These are phyloP conservation scores for Ustilago lituana DNA, from an alignment of 1,284 basidiomycete genomes.

Conservation along the genomic window DNA sequence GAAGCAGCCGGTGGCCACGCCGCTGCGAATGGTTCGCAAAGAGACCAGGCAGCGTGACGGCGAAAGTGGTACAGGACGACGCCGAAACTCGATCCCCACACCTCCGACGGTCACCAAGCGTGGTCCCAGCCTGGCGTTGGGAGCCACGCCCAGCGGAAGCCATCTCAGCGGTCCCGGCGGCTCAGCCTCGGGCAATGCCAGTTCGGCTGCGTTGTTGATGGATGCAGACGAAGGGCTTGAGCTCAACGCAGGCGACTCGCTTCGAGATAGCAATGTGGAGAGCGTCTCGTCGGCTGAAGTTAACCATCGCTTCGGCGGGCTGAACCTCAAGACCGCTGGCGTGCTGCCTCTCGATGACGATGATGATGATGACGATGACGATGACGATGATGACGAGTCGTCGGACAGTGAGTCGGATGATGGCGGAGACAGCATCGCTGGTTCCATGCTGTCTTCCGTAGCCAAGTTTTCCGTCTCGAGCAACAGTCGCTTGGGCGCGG, in stretches of 20 bases:
- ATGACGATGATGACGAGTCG: conserved; percentile 43
- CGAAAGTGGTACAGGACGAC: conserved; percentile 16
- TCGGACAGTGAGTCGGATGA: conserved; percentile 44
- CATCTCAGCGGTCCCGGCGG: conserved; percentile 4
- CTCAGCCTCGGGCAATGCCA: conserved; percentile 18
- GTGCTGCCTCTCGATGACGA: conserved; percentile 30
- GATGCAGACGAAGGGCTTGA: conserved; percentile 54
- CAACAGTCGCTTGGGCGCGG: conserved; percentile 39
- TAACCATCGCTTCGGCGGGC: conserved; percentile 24
- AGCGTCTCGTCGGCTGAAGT: conserved; percentile 12
- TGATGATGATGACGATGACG: conserved; percentile 52
- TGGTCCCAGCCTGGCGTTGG: conserved; percentile 20
- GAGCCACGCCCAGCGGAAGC: conserved; percentile 27
- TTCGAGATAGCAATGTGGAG: neutral
- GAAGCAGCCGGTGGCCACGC: conserved; percentile 53
- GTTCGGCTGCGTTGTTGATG: conserved; percentile 53
- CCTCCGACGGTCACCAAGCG: conserved; percentile 61
- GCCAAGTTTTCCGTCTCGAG: conserved; percentile 44
- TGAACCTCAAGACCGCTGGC: conserved; percentile 16
- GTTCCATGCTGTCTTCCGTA: conserved; percentile 38
- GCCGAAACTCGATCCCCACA: conserved; percentile 62
- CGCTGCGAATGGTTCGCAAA: conserved; percentile 44
- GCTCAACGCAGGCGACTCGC: conserved; percentile 17
- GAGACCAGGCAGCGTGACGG: conserved; percentile 32
- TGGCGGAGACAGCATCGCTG: conserved; percentile 28